A percentile compares a stretch with the other conserved stretches of the same genome.
These are phyloP conservation scores for Cercophora sp. DNA, from an alignment of 495 filamentous ascomycete species.

Conservation along the genomic window DNA sequence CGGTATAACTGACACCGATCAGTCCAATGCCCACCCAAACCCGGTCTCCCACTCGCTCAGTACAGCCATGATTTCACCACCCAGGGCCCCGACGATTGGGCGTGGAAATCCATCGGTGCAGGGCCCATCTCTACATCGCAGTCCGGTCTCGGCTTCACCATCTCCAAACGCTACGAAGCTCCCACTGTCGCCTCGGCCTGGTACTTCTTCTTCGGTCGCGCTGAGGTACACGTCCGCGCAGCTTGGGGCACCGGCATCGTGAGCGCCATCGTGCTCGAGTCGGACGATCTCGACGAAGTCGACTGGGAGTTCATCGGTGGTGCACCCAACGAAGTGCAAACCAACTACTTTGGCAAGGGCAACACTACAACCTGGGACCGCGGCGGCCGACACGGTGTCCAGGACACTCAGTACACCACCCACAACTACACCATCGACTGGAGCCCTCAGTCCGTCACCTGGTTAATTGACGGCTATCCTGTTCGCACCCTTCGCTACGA, in stretches of 20 bases:
- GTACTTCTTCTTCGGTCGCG: constrained; percentile 75
- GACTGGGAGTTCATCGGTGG: constrained; percentile 79
- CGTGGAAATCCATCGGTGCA: no score
- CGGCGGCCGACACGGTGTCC: constrained; percentile 56
- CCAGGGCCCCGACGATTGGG: no score
- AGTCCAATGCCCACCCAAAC: no score
- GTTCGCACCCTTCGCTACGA: constrained; percentile 63
- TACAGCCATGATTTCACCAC: no score
- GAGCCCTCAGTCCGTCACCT: constrained; percentile 67
- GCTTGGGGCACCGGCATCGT: constrained; percentile 66
- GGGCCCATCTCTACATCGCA: no score
- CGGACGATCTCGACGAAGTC: constrained; percentile 87
- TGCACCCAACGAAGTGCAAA: constrained; percentile 63
- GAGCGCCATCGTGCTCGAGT: constrained; percentile 77
- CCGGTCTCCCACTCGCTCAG: no score
- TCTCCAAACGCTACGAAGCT: constrained; percentile 66
- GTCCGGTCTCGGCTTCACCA: constrained; percentile 67
- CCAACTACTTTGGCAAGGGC: constrained; percentile 92
- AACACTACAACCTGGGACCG: constrained; percentile 69
- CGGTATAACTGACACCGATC: no score
- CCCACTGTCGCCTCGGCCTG: constrained; percentile 66
- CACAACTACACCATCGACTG: constrained; percentile 85
- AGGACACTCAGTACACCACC: constrained; percentile 56
- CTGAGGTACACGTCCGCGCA: constrained; percentile 61
- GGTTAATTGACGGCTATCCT: constrained; percentile 68